Conservation (phyloP, 805 yeast species). For the Tanozyma kutaoensis region DNA sequence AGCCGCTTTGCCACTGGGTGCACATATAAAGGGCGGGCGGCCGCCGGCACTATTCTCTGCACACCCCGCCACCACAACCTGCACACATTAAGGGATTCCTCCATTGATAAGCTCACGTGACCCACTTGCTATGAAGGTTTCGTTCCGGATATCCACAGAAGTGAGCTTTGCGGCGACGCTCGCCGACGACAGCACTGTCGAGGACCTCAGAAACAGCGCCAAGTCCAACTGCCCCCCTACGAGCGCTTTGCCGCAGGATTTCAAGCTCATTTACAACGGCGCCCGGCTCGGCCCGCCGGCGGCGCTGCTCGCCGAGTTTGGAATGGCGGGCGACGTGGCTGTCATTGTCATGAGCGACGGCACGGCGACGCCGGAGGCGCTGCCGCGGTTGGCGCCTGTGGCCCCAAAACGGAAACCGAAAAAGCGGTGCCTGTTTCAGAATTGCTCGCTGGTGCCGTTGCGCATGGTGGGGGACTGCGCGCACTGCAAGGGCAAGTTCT, state of each 20-base stretch:
- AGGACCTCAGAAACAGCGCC: conserved; percentile 34
- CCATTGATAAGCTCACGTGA: no score
- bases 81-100: no score
- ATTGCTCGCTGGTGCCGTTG: conserved; percentile 53
- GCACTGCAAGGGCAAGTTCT: conserved; percentile 73
- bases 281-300: conserved; percentile 18
- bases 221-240: conserved; percentile 3
- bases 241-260: conserved; percentile 8
- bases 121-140: no score
- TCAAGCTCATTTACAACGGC: conserved; percentile 28
- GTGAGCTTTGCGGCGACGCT: conserved; percentile 31
- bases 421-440: conserved; percentile 38
- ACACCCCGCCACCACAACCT: no score
- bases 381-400: conserved; percentile 8
- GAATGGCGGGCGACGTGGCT: conserved; percentile 5
- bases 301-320: conserved; percentile 10
- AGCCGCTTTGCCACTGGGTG: no score
- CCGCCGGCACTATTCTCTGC: no score
- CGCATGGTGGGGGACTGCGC: conserved; percentile 73
- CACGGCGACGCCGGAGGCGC: conserved; percentile 8
- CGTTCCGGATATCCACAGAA: no score
- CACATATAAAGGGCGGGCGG: no score
- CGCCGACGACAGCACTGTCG: conserved; percentile 39
- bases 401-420: conserved; percentile 14
- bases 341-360: conserved; percentile 16